These are phyloP conservation scores for Odontarrhena argentea DNA, from an alignment of 345 rosid species.

Conservation along the genomic window DNA sequence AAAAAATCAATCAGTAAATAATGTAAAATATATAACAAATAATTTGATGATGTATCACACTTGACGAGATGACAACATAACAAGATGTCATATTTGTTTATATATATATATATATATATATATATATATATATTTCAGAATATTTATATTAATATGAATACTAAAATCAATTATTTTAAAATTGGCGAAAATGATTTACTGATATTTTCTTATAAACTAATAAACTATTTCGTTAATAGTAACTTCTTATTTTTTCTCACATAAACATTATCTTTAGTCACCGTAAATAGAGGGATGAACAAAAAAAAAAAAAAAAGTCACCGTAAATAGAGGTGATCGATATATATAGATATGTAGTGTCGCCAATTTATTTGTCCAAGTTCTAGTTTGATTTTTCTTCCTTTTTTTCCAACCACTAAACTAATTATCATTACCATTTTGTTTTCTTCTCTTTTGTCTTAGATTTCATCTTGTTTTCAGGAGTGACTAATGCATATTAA, in stretches of 20 bases:
- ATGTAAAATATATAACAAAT: too few species aligned
- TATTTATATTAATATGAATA: too few species aligned
- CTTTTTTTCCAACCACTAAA: conserved; percentile 14
- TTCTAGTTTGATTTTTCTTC: not conserved
- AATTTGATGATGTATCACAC: too few species aligned
- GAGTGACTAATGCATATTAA: conserved; percentile 4
- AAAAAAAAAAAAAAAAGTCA: not conserved
- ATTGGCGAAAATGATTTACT: not conserved
- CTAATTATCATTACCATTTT: conserved; percentile 11
- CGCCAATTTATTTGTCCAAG: conserved; percentile 8
- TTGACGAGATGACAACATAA: too few species aligned
- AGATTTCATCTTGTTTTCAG: conserved; percentile 24
- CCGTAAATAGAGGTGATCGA: not conserved
- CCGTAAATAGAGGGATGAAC: too few species aligned
- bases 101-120: too few species aligned
- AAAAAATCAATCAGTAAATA: too few species aligned
- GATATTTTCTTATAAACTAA: not conserved
- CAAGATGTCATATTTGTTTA: too few species aligned
- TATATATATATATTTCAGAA: too few species aligned
- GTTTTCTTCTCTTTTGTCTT: conserved; percentile 20
- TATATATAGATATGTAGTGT: not conserved
- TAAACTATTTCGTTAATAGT: too few species aligned
- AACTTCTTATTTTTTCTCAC: too few species aligned
- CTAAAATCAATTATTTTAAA: conserved; percentile 65
- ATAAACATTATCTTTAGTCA: too few species aligned